A percentile compares a stretch with the other conserved stretches of the same genome.
Conservation (phyloP, 1,139 yeast species). For the Hansenula sp. region DNA sequence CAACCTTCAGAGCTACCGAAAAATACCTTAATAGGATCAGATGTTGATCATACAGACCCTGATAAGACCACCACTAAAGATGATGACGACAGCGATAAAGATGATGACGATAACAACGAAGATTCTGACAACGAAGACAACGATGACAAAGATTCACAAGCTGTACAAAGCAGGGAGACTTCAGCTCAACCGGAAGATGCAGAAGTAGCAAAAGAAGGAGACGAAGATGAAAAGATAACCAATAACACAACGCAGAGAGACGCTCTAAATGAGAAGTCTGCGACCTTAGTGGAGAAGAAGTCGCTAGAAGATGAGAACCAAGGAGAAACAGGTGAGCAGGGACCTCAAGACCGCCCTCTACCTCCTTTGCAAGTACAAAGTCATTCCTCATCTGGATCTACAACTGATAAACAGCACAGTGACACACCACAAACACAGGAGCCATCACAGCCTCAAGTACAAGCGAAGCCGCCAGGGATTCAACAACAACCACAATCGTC, state of each 20-base stretch:
- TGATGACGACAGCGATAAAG: conserved; percentile 5
- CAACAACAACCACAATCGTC: conserved; percentile 13
- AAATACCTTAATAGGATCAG: conserved; percentile 8
- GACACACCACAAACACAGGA: conserved; percentile 3
- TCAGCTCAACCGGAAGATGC: conserved; percentile 3
- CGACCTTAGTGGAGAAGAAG: background rate
- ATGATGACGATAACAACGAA: conserved; percentile 7
- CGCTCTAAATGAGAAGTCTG: background rate
- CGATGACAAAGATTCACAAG: conserved; percentile 10
- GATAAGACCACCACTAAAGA: conserved; percentile 5
- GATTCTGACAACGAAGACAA: conserved; percentile 6
- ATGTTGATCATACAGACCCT: conserved; percentile 12
- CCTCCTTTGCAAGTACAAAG: conserved; percentile 12
- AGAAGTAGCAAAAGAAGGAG: conserved; percentile 13
- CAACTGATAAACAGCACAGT: conserved; percentile 4
- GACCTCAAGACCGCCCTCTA: conserved; percentile 7
- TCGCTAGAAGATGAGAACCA: background rate
- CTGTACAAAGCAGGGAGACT: conserved; percentile 17
- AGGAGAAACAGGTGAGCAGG: background rate
- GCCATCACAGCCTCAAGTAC: conserved; percentile 7
- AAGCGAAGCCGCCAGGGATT: conserved; percentile 10
- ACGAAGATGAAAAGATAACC: conserved; percentile 9
- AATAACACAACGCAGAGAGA: background rate
- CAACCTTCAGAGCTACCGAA: background rate
- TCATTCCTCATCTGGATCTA: background rate